These are phyloP conservation scores for Ustilago tritici DNA, from an alignment of 1,284 basidiomycete species.

Conservation along the genomic window DNA sequence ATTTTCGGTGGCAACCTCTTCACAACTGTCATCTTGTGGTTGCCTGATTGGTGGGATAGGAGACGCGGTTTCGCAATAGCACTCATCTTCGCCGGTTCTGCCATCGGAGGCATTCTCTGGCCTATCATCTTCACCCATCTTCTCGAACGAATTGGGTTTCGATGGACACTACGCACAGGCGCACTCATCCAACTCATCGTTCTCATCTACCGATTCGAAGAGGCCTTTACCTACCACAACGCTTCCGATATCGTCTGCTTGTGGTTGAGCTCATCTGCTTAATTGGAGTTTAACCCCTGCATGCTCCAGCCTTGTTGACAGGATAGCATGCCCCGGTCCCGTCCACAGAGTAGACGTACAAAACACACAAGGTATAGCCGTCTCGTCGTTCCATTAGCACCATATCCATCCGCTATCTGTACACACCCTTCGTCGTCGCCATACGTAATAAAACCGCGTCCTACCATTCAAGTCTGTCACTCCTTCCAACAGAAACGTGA, in stretches of 20 bases:
- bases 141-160: conserved; percentile 48
- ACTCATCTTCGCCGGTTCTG: conserved; percentile 54
- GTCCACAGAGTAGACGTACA: no score
- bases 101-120: conserved; percentile 57
- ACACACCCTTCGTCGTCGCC: no score
- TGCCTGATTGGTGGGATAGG: conserved; percentile 59
- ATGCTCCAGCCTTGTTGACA: conserved; percentile 72
- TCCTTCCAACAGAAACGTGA: no score
- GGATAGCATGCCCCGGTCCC: conserved; percentile 64
- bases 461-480: no score
- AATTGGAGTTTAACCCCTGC: neutral
- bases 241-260: conserved; percentile 81
- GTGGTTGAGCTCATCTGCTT: conserved; percentile 73
- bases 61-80: conserved; percentile 53
- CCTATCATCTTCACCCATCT: conserved; percentile 50
- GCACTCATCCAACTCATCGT: conserved; percentile 71
- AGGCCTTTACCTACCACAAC: conserved; percentile 94
- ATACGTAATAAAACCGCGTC: no score
- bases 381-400: no score
- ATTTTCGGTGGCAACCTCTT: conserved; percentile 51
- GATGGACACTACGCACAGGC: conserved; percentile 53
- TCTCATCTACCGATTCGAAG: conserved; percentile 91
- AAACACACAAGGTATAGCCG: no score
- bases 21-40: conserved; percentile 53
- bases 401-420: no score